Evolutionary conservation across 805 yeast genomes (phyloP), one percentile per base, ranked within the genome.

Genomic region (Barnettozyma populi): DNA sequence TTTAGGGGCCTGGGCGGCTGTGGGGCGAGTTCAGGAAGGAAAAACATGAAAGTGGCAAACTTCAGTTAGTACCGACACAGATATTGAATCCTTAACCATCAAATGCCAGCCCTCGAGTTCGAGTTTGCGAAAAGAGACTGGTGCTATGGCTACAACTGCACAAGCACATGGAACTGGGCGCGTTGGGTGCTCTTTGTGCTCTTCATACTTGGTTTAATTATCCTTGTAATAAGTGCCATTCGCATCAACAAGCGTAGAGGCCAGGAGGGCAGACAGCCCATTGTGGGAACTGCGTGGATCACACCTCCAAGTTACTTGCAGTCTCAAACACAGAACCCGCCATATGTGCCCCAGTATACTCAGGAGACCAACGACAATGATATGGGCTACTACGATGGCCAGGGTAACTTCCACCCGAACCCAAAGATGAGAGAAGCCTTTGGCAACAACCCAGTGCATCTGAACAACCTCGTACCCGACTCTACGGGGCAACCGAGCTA

Each of bases 271-370:
- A 67, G 70, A 52, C 70, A 67, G 24, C 95, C 96, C 0, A 70
- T 87, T 2, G 69, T 77, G 50, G 92, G 92, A 9, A 86, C 94
- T 1, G 78, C 86, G 10, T 86, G 95, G 95, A 79, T 89, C 70
- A 84, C 94, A 0, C 96, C 96, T 7, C 90, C 89, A 3, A 73
- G 79, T n/a, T 85, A 86, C 57, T 57, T 66, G 67, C 68, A 49
- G 37, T 54, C 51, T 13, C 63, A 48, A 48, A 62, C 61, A 36
- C 66, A 71, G 8, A 77, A 75, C 41, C 74, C 75, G 2, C 77
- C 77, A 1, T 79, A 71, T 54, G 87, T 84, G 1, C 95, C 95
- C 0, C 73, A 82, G 2, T 86, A 86, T 53, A 78, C 89, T 0
- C 86, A 70, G 11, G 66, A 71, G 14, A 81, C 90, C 0, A 82